Evolutionary conservation across 805 yeast genomes (phyloP), one percentile per base, ranked within the genome.

Genomic region (Candida xiaguanensis): DNA sequence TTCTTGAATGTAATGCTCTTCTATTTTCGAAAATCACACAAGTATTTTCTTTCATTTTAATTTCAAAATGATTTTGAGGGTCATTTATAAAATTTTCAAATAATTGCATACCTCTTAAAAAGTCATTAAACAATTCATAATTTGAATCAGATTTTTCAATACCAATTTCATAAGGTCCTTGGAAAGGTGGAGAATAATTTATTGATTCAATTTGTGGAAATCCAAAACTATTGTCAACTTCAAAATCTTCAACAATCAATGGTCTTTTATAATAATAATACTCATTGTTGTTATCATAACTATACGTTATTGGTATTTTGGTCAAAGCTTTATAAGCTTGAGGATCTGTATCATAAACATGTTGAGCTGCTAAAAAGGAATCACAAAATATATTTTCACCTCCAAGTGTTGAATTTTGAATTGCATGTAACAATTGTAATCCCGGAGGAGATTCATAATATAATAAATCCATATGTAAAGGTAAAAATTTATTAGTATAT

Each of bases 391-490:
- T 58, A 34, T 77, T 81, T 47, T 81, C 85, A 8, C 89, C 91
- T 9, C 87, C 89, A 8, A 49, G 48, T 8, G 82, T 75, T 9
- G 74, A 61, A 49, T 78, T 77, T 34, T 68, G 58, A 26, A 79
- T 70, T 38, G 76, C 70, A 49, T 85, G 93, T 31, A 85, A 65
- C 28, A 82, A 55, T 56, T 85, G 90, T 31, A 85, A 61, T 0
- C 91, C 91, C 1, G 95, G 95, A 2, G 90, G 90, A 8, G 88
- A 78, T 55, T 85, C 90, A 52, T 83, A 79, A 60, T 84, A 85
- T 33, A 80, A 67, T 18, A 85, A 66, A 52, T 85, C 93, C 83
- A 82, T 85, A 50, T 85, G 95, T 36, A 85, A 65, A 2, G 89
- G 89, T 29, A 85, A 67, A 48, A 75, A 75, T 7, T 68, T 70